These are phyloP conservation scores for Aureobasidium leucospermi DNA, from an alignment of 2,329 filamentous ascomycete genomes.

Conservation along the genomic window DNA sequence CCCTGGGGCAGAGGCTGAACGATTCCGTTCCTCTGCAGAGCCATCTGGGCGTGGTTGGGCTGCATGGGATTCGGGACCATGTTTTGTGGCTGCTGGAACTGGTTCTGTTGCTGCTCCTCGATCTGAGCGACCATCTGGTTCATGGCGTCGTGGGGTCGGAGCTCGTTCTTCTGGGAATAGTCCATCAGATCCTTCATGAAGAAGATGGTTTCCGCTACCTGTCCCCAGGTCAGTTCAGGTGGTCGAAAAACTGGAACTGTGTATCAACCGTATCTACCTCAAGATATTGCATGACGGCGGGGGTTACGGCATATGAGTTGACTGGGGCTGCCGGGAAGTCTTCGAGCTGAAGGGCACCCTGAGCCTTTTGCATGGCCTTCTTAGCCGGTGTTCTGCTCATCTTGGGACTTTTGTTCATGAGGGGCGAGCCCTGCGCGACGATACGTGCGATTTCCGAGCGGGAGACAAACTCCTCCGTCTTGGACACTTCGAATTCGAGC, in stretches of 20 bases:
- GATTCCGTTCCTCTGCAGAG: slow-evolving; percentile 26
- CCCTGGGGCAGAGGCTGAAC: slow-evolving; percentile 17
- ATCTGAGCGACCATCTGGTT: slow-evolving; percentile 40
- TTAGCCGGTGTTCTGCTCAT: slow-evolving; percentile 50
- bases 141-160: slow-evolving; percentile 50
- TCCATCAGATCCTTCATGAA: slow-evolving; percentile 56
- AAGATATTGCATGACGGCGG: slow-evolving; percentile 51
- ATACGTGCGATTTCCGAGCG: slow-evolving; percentile 50
- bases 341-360: slow-evolving; percentile 37
- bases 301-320: slow-evolving; percentile 48
- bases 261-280: slow-evolving; percentile 43
- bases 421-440: slow-evolving; percentile 41
- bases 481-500: slow-evolving; percentile 70
- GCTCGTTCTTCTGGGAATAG: slow-evolving; percentile 46
- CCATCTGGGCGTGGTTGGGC: slow-evolving; percentile 30
- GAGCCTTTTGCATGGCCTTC: slow-evolving; percentile 36
- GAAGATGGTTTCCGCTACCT: slow-evolving; percentile 60
- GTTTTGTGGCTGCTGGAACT: slow-evolving; percentile 24
- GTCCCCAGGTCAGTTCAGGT: slow-evolving; percentile 15
- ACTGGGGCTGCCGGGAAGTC: slow-evolving; percentile 40
- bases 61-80: slow-evolving; percentile 19
- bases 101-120: slow-evolving; percentile 21
- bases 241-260: slow-evolving; percentile 5
- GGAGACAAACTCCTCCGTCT: slow-evolving; percentile 78
- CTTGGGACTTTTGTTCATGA: slow-evolving; percentile 44